Evolutionary conservation across 2,329 filamentous ascomycete species (phyloP).

Genomic region (Alternaria postmessia): DNA sequence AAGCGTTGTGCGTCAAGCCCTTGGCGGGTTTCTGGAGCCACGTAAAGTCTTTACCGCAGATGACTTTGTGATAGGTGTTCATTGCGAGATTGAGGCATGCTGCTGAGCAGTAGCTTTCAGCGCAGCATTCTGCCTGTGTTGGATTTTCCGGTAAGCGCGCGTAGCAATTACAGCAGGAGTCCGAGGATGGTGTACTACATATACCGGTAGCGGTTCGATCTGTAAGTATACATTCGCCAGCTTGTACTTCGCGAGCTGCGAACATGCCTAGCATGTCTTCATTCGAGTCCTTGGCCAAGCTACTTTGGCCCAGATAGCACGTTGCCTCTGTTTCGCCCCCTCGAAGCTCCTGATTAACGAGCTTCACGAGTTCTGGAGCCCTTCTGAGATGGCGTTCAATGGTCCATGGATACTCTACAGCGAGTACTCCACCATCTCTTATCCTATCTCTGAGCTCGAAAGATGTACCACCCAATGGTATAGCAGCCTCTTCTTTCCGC

Average conservation of each 20-base stretch:
- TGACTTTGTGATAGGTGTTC: conserved; percentile 32
- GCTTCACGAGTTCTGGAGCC: conserved; percentile 5
- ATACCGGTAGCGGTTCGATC: conserved; percentile 18
- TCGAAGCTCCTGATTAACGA: conserved; percentile 7
- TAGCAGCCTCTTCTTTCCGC: conserved; percentile 19
- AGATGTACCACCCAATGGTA: conserved; percentile 8
- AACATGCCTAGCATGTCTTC: conserved; percentile 22
- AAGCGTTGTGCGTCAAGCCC: conserved; percentile 24
- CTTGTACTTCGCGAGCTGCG: conserved; percentile 7
- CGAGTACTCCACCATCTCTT: conserved; percentile 23
- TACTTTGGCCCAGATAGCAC: conserved; percentile 13
- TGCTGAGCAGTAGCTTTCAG: conserved; percentile 33
- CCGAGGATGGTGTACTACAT: conserved; percentile 26
- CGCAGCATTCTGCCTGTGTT: conserved; percentile 29
- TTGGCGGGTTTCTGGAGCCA: conserved; percentile 28
- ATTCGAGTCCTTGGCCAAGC: neutral
- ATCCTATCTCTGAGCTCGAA: conserved; percentile 22
- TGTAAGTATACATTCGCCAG: conserved; percentile 25
- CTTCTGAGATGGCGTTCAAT: conserved; percentile 12
- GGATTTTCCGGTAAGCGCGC: conserved; percentile 20
- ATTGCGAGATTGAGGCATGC: conserved; percentile 34
- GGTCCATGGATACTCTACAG: conserved; percentile 25
- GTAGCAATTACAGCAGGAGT: conserved; percentile 34
- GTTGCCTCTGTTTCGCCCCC: neutral
- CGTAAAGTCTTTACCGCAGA: conserved; percentile 41